Base-by-base conservation (phyloP, 306 rosid genomes). In the Ormosia semicastrata region DNA sequence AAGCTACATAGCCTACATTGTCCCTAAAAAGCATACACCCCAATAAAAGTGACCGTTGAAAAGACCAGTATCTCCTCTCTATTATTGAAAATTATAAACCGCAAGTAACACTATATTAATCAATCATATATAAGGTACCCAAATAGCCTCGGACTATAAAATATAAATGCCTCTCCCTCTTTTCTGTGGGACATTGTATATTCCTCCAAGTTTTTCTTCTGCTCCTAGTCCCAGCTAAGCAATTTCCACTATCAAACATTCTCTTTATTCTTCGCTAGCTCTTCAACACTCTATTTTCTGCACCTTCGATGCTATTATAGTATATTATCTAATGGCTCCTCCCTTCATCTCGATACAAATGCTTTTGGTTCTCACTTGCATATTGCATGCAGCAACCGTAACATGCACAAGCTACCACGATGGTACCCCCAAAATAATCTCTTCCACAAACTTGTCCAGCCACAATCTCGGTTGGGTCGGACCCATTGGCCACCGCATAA, bases 41-140 rank as follows among this genome's bases (percentile, higher is more conserved):
- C 56, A 44, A 60, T 39, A 75, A 78, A 85, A 82, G 81, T 73
- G 86, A 88, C 93, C 93, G 93, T 90, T 90, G 73, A 87, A 76
- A 60, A 50, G 29, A 11, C 68, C 67, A 8, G 32, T 4, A 73
- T 39, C 7, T 12, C 14, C 39, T n/a, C 14, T 74, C 0, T 29
- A 36, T 49, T 33, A 53, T 54, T 33, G 5, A 24, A 39, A 56
- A 41, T 8, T 7, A 41, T 2, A 41, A 41, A 41, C 7, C 3
- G 6, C 14, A 49, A 32, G 30, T 14, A 11, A 12, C 3, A 37
- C 44, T 6, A 7, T 8, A 52, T 4, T 17, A 6, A 57, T 36
- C 3, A 18, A 66, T 18, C 60, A 47, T 24, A 24, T 15, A n/a
- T 66, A 46, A 41, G 33, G 30, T 46, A 30, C 71, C 59, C 63